These are phyloP conservation scores for Magnusiomyces fungicola DNA, from an alignment of 1,139 yeast species.

Conservation along the genomic window DNA sequence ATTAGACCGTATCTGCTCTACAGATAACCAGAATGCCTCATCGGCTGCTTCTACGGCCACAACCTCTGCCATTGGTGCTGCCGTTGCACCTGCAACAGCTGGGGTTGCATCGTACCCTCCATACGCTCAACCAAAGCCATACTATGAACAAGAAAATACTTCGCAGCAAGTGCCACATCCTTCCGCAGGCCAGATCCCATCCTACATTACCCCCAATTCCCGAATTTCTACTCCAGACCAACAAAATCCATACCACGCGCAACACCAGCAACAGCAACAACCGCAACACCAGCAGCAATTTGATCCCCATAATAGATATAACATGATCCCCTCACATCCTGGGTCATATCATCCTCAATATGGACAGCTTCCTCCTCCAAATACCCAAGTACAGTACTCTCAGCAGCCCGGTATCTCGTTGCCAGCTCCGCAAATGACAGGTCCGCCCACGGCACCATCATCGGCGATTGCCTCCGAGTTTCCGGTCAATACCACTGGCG, in stretches of 20 bases:
- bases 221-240: too few species aligned
- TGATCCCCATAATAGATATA: not conserved
- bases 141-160: not conserved
- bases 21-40: too few species aligned
- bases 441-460: not conserved
- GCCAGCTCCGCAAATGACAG: not conserved
- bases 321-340: not conserved
- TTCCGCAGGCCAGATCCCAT: not conserved
- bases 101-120: too few species aligned
- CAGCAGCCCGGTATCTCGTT: not conserved
- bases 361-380: not conserved
- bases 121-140: too few species aligned
- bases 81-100: too few species aligned
- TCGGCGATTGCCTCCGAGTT: not conserved
- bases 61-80: too few species aligned
- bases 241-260: too few species aligned
- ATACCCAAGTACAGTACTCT: too few species aligned
- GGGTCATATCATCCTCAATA: not conserved
- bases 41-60: too few species aligned
- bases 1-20: not conserved
- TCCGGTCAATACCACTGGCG: too few species aligned
- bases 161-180: too few species aligned
- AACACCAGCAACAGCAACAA: not conserved
- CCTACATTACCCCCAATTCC: not conserved
- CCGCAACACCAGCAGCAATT: not conserved